phyloP scores from a whole-genome alignment of 2,329 filamentous ascomycete species.

The Exophiala oligosperma region DNA sequence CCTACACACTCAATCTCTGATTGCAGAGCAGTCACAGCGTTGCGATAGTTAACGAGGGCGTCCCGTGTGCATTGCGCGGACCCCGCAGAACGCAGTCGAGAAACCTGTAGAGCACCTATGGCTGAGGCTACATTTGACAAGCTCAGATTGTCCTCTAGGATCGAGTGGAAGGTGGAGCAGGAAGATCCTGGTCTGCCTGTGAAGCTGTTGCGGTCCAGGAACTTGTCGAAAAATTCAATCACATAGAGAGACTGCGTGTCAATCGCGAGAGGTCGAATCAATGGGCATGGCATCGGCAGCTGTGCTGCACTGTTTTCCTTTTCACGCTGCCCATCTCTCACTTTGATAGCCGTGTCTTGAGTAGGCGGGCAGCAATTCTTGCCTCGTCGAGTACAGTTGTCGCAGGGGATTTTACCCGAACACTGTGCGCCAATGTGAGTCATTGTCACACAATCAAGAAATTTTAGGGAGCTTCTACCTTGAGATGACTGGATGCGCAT shows the following conservation, averaged over 20 bases:
- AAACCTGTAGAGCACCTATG: too few relatives aligned
- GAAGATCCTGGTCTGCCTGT: neutral
- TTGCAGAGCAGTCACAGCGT: neutral
- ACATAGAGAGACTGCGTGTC: neutral
- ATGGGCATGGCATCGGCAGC: neutral
- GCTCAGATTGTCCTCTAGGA: neutral
- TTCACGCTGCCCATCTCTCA: neutral
- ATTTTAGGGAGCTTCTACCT: neutral
- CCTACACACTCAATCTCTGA: neutral
- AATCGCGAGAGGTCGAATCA: neutral
- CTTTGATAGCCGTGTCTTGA: neutral
- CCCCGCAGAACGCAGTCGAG: neutral
- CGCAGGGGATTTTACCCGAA: neutral
- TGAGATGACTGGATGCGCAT: slow-evolving; percentile 5
- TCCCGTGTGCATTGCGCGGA: neutral
- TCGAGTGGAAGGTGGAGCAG: neutral
- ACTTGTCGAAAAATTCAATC: slow-evolving; percentile 1
- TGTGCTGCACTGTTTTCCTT: neutral
- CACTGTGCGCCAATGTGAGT: neutral
- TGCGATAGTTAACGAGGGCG: neutral
- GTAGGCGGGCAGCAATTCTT: neutral
- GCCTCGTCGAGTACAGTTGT: neutral
- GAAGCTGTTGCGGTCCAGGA: slow-evolving; percentile 3
- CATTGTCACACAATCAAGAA: too few relatives aligned
- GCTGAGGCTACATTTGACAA: too few relatives aligned